Percentiles rank a stretch among this genome's conserved stretches.
phyloP scores from a whole-genome alignment of 768 basidiomycete genomes.

The Rhizopogon vesiculosus region DNA sequence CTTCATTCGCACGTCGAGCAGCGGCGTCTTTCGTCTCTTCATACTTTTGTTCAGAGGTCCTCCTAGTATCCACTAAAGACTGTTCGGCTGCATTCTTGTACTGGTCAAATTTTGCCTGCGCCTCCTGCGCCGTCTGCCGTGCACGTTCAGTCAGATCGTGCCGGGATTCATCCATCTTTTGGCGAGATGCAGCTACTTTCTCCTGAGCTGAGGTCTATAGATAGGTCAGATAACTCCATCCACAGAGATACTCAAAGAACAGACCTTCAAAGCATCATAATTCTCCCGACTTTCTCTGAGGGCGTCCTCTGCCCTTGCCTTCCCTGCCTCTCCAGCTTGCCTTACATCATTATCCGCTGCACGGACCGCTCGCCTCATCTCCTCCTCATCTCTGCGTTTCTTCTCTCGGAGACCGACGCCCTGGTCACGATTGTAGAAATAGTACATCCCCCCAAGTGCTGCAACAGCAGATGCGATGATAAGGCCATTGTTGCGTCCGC shows the following conservation, averaged over 20 bases:
- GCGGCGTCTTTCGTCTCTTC: constrained; percentile 26
- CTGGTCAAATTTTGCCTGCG: constrained; percentile 17
- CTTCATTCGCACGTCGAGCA: constrained; percentile 16
- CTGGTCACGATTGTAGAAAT: constrained; percentile 28
- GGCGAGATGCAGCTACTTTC: constrained; percentile 6
- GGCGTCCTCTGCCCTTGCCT: constrained; percentile 21
- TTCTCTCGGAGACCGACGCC: constrained; percentile 16
- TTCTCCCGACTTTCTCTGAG: constrained; percentile 25
- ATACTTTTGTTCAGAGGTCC: constrained; percentile 20
- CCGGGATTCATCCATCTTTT: constrained; percentile 17
- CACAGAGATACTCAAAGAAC: neutral
- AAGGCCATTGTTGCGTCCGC: constrained; percentile 19
- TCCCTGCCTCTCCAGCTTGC: constrained; percentile 25
- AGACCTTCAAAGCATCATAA: constrained; percentile 33
- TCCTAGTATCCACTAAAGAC: constrained; percentile 19
- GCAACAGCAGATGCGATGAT: constrained; percentile 27
- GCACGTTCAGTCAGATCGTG: constrained; percentile 21
- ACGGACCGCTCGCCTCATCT: constrained; percentile 23
- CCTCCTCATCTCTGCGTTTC: constrained; percentile 28
- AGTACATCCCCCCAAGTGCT: constrained; percentile 32
- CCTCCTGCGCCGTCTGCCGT: constrained; percentile 19
- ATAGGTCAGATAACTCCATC: neutral
- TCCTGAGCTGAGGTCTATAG: constrained; percentile 18
- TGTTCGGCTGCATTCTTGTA: constrained; percentile 22
- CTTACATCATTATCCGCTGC: constrained; percentile 11